These are phyloP conservation scores for Aspergillus novofumigatus DNA, from an alignment of 2,329 filamentous ascomycete genomes.

Conservation along the genomic window DNA sequence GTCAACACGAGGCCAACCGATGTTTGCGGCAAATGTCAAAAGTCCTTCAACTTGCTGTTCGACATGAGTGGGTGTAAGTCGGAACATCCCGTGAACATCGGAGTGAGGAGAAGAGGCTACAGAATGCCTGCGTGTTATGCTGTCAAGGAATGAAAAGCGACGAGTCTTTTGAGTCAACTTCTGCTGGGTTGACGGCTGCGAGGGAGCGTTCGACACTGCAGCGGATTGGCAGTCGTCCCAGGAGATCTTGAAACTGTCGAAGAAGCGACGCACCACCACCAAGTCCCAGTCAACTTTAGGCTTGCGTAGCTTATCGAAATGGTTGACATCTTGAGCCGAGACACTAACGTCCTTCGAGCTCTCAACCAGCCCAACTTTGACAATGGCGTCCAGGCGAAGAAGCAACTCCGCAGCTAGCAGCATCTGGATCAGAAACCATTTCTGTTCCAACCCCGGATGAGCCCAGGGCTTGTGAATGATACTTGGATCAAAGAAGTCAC, in stretches of 20 bases:
- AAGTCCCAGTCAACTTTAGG: slow-evolving; percentile 55
- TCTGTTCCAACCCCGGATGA: slow-evolving; percentile 40
- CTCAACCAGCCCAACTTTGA: slow-evolving; percentile 39
- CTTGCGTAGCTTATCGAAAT: slow-evolving; percentile 46
- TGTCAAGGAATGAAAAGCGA: slow-evolving; percentile 23
- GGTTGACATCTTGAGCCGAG: slow-evolving; percentile 40
- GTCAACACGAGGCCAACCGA: slow-evolving; percentile 48
- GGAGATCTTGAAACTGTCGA: slow-evolving; percentile 47
- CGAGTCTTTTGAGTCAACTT: slow-evolving; percentile 13
- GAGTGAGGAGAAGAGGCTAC: slow-evolving; percentile 9
- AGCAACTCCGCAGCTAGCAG: slow-evolving; percentile 52
- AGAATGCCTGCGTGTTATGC: slow-evolving; percentile 17
- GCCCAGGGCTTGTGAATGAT: slow-evolving; percentile 19
- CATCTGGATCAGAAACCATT: slow-evolving; percentile 53
- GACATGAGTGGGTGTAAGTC: slow-evolving; percentile 34
- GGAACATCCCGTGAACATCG: slow-evolving; percentile 31
- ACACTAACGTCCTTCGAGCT: slow-evolving; percentile 38
- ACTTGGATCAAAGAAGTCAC: slow-evolving; percentile 24
- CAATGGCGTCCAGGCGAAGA: slow-evolving; percentile 49
- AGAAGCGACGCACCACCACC: slow-evolving; percentile 49
- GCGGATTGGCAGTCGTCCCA: slow-evolving; percentile 14
- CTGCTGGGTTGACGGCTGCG: not conserved
- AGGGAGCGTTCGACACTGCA: slow-evolving; percentile 1
- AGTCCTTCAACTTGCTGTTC: slow-evolving; percentile 48
- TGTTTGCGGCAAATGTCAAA: slow-evolving; percentile 46